These are phyloP conservation scores for Pleurotus ostreatus DNA, from an alignment of 768 basidiomycete species.

Conservation along the genomic window DNA sequence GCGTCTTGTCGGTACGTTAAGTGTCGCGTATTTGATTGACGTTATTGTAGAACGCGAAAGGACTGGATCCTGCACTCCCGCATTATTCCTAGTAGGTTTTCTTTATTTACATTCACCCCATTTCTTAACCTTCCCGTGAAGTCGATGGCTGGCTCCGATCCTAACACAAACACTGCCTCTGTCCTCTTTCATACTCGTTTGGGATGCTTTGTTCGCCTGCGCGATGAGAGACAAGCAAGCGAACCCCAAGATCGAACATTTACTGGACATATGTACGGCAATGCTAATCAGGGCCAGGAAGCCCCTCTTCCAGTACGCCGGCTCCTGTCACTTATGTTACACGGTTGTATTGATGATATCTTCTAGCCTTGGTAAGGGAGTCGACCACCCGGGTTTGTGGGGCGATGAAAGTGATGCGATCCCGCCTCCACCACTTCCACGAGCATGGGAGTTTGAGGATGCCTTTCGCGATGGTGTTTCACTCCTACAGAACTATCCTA, in stretches of 20 bases:
- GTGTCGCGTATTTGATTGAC: constrained; percentile 2
- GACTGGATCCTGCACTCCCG: constrained; percentile 66
- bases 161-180: constrained; percentile 72
- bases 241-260: constrained; percentile 61
- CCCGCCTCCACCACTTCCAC: constrained; percentile 38
- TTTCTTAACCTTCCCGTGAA: constrained; percentile 21
- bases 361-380: constrained; percentile 49
- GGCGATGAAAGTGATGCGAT: constrained; percentile 33
- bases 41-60: constrained; percentile 46
- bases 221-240: constrained; percentile 49
- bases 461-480: constrained; percentile 64
- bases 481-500: constrained; percentile 62
- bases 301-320: constrained; percentile 49
- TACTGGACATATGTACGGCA: constrained; percentile 67
- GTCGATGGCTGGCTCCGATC: constrained; percentile 73
- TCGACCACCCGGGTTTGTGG: constrained; percentile 50
- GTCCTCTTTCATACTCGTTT: constrained; percentile 51
- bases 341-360: not conserved
- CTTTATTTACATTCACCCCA: not conserved
- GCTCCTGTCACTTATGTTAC: not conserved
- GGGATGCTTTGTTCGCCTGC: constrained; percentile 70
- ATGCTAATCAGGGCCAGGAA: constrained; percentile 60
- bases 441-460: constrained; percentile 52
- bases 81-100: constrained; percentile 75
- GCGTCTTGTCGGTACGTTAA: constrained; percentile 14